Percentiles rank a stretch among this genome's conserved stretches.
Conservation (phyloP, 768 basidiomycete species). For the Neoboletus brunneissimus region DNA sequence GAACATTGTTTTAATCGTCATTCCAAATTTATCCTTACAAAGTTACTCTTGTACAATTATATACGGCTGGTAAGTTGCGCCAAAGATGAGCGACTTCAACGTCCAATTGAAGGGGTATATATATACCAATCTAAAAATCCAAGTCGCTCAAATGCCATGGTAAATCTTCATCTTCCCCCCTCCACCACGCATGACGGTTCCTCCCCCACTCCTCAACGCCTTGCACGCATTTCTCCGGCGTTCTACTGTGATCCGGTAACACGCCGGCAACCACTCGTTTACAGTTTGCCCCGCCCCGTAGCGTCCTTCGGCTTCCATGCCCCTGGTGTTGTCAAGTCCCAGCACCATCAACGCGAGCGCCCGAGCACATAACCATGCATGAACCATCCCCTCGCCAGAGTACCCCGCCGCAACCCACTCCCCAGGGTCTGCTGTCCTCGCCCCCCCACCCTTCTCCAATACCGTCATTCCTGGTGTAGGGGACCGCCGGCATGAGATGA, state of each 20-base stretch:
- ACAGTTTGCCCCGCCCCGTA: conserved; percentile 24
- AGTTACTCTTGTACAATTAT: background rate
- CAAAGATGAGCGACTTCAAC: background rate
- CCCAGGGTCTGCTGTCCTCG: conserved; percentile 38
- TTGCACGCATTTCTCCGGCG: conserved; percentile 14
- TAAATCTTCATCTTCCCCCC: conserved; percentile 29
- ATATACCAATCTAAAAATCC: background rate
- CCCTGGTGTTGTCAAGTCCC: conserved; percentile 30
- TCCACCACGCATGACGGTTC: conserved; percentile 13
- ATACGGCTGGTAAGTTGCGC: background rate
- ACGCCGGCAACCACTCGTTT: conserved; percentile 25
- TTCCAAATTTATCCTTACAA: background rate
- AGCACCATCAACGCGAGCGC: conserved; percentile 62
- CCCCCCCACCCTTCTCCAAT: conserved; percentile 3
- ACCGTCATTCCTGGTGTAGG: conserved; percentile 6
- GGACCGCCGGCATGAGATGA: conserved; percentile 42
- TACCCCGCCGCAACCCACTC: conserved; percentile 76
- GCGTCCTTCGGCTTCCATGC: conserved; percentile 12
- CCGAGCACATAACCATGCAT: conserved; percentile 62
- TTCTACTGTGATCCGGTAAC: conserved; percentile 14
- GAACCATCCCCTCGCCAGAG: conserved; percentile 71
- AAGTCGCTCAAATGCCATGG: background rate
- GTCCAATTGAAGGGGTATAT: background rate
- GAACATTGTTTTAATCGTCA: background rate
- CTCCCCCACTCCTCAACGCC: background rate